Conservation (phyloP, 1,284 basidiomycete species). For the Irpex sp. region DNA sequence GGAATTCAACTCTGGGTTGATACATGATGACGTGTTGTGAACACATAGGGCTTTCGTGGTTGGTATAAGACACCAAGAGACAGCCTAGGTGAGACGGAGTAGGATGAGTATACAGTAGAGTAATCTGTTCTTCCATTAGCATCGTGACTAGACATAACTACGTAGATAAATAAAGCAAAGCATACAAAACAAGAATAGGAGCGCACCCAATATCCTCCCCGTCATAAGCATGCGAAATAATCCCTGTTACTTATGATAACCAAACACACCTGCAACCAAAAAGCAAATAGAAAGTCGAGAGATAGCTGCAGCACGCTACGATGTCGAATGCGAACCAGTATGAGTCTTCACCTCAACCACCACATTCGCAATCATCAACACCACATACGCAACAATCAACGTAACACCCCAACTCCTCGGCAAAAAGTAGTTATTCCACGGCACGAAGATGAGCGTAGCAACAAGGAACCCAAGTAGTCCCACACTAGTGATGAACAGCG, state of each 20-base stretch:
- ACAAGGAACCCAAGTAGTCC: conserved; percentile 74
- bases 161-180: neutral
- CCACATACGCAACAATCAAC: conserved; percentile 69
- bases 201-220: neutral
- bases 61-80: no score
- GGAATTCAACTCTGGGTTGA: no score
- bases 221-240: neutral
- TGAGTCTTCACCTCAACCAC: conserved; percentile 53
- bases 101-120: neutral
- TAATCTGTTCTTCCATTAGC: neutral
- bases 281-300: neutral
- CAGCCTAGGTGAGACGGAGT: no score
- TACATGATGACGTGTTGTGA: neutral
- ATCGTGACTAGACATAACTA: neutral
- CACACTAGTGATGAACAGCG: conserved; percentile 76
- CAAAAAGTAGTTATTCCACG: conserved; percentile 78
- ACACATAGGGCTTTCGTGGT: neutral
- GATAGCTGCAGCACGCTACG: neutral
- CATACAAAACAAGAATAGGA: neutral
- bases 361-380: conserved; percentile 71
- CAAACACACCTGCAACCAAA: neutral
- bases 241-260: neutral
- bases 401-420: conserved; percentile 76
- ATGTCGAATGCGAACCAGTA: neutral
- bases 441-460: conserved; percentile 80